Percentiles rank a stretch among this genome's conserved stretches.
phyloP scores from a whole-genome alignment of 306 rosid species.

The Castanopsis chinensis region DNA sequence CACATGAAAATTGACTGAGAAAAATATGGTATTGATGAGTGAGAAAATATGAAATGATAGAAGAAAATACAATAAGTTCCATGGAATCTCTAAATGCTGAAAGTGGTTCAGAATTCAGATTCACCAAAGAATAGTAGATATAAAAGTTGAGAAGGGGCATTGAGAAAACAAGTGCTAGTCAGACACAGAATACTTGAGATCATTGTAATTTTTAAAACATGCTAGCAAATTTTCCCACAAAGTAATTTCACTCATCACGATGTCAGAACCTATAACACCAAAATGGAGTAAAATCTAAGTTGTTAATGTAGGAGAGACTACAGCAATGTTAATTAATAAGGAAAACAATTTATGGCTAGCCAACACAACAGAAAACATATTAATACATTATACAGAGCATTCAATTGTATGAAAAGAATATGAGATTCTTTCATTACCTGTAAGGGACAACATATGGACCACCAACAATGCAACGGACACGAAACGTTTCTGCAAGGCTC shows the following conservation, averaged over 20 bases:
- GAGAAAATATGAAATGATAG: no score
- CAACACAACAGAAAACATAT: not conserved
- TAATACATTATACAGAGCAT: not conserved
- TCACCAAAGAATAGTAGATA: no score
- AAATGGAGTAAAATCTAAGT: not conserved
- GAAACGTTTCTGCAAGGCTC: constrained; percentile 74
- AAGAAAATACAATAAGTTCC: no score
- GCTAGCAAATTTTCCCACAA: no score
- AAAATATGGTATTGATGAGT: not conserved
- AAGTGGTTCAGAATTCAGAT: no score
- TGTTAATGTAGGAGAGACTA: not conserved
- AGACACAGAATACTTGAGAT: no score
- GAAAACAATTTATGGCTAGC: not conserved
- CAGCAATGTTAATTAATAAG: not conserved
- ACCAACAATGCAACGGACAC: constrained; percentile 65
- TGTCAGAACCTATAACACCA: not conserved
- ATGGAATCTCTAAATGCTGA: no score
- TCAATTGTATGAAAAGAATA: constrained; percentile 9
- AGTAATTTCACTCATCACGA: no score
- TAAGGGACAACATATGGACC: constrained; percentile 88
- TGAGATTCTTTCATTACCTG: constrained; percentile 36
- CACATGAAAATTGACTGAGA: not conserved
- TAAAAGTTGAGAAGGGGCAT: no score
- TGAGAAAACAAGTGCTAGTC: no score
- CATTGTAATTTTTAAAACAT: no score